Evolutionary conservation across 345 rosid genomes (phyloP).

Genomic region (Gossypium australe): DNA sequence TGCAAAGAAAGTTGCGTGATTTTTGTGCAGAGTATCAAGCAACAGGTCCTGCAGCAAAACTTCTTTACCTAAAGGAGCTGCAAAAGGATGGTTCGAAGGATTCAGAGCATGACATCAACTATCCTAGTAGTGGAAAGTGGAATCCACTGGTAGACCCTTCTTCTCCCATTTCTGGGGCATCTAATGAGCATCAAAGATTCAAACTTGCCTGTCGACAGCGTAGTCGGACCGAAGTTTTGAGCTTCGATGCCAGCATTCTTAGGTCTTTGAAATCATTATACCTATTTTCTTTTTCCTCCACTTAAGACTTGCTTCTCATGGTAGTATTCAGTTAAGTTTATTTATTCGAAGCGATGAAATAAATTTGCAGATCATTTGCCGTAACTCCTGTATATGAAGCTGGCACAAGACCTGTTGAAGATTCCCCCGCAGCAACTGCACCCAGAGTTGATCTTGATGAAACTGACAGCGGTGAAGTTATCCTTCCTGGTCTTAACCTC

Average conservation of each 20-base stretch:
- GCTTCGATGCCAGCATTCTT: constrained; percentile 95
- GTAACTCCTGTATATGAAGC: constrained; percentile 68
- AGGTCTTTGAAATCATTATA: constrained; percentile 46
- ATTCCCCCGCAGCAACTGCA: constrained; percentile 31
- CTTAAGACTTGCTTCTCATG: background rate
- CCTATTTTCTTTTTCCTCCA: constrained; percentile 10
- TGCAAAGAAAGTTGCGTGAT: constrained; percentile 68
- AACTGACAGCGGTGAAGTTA: constrained; percentile 63
- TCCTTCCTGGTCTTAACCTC: constrained; percentile 93
- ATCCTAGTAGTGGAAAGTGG: constrained; percentile 89
- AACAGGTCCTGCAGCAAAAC: constrained; percentile 88
- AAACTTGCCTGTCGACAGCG: constrained; percentile 78
- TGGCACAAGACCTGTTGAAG: constrained; percentile 61
- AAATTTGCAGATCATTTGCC: constrained; percentile 67
- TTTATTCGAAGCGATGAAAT: background rate
- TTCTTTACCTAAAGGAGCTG: constrained; percentile 94
- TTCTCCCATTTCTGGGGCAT: constrained; percentile 81
- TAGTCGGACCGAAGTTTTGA: constrained; percentile 79
- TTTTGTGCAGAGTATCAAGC: constrained; percentile 92
- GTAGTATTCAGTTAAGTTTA: background rate
- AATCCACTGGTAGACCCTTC: constrained; percentile 91
- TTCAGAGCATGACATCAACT: constrained; percentile 61
- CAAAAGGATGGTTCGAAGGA: constrained; percentile 71
- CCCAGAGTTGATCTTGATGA: constrained; percentile 60
- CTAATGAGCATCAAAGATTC: constrained; percentile 68